Evolutionary conservation across 306 rosid genomes (phyloP), one percentile per base, ranked within the genome.

Genomic region (Lotus japonicus): DNA sequence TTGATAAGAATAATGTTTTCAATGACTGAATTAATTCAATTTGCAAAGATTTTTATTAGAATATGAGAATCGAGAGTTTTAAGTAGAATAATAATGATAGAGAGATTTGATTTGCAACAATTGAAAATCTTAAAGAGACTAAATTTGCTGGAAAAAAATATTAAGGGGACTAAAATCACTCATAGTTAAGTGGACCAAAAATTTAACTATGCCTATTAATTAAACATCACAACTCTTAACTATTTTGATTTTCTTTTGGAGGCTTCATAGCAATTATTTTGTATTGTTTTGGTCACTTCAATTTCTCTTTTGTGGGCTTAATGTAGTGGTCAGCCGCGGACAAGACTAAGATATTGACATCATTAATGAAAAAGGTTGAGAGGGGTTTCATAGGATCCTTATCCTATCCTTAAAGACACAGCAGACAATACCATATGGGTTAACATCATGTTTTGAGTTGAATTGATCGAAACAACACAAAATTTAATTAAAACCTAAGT

Each of bases 401-500:
- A 4, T 44, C 36, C 7, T 21, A 43, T 44, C 51, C 23, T 56
- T 14, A 18, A 33, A 45, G 9, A 54, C 10, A 36, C 9, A 42
- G 66, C 71, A 44, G 75, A 72, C 78, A 72, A 64, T 9, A 58
- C 58, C 76, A 73, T 73, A 61, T 79, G 79, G 79, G 76, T 53
- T 68, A 45, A 73, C 76, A 61, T 61, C 23, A 45, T 36, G 71
- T 61, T 31, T 59, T 39, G 43, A 19, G 66, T 33, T n/a, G 38
- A 49, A 72, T 55, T 1, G 28, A 64, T 41, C 5, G 0, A 7
- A 31, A 4, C 36, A 31, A 31, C 36, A 31, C 36, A 5, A 7
- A 4, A 0, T 48, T 72, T 53, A 72, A 72, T 71, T 71, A 17
- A 41, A 61, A 44, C 65, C 45, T 18, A 9, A 58, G 74, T 66